Base-by-base conservation (phyloP, 805 yeast species). In the Schwanniomyces pseudopolymorphus region DNA sequence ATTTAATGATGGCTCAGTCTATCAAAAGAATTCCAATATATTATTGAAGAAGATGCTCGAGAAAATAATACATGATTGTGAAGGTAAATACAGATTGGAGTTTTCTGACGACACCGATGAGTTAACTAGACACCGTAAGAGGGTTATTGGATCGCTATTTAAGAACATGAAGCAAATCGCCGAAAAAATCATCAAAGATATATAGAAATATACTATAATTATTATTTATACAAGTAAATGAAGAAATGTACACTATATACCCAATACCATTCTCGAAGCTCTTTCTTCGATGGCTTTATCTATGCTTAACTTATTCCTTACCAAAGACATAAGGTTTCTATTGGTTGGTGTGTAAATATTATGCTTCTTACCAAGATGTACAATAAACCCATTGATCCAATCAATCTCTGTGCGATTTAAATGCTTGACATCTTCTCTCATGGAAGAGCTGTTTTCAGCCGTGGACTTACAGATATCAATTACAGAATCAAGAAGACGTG, bases 341-440 rank as follows among this genome's bases (percentile, higher is more conserved):
- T 85, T 85, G 39, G 74, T 66, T 1, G 75, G 75, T 1, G 84
- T 77, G 1, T 67, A 55, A 1, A 72, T 40, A 0, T 74, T 70
- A 40, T 74, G 64, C 47, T 69, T 66, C 25, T 63, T 54, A 1
- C 88, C 96, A 43, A 82, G 65, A 5, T 58, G 60, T 1, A 78
- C 84, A 10, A 91, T 74, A 58, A 82, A 89, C 1, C 97, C 97
- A 60, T 91, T 94, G 48, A 92, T 84, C 60, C 79, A 86, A 49
- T 84, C 87, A 17, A 92, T 79, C 60, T 92, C 99, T 0, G 94
- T 87, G 13, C 72, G 75, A 53, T 79, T 76, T 48, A 78, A 66
- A 51, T 66, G 60, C 39, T 72, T 57, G 14, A 81, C 67, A 56
- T 92, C 98, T 47, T 80, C 81, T 41, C 87, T 69, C 91, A 85